phyloP scores from a whole-genome alignment of 192 early-diverging fungal genomes.

The Podila epigama region DNA sequence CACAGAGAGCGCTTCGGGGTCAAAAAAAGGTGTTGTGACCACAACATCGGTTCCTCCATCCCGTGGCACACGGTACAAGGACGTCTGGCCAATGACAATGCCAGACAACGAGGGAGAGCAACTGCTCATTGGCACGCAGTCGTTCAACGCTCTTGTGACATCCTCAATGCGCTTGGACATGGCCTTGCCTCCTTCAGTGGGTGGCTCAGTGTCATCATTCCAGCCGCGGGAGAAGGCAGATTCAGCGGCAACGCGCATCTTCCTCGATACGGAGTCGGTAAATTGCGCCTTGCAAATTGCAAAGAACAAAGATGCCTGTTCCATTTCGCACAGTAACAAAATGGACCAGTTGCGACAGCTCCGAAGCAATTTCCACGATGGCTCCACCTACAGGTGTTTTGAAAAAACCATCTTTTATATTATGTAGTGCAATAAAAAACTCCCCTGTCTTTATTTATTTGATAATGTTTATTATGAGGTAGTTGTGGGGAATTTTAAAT shows the following conservation, averaged over 20 bases:
- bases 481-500: too few species aligned
- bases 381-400: neutral
- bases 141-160: conserved; percentile 42
- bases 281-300: neutral
- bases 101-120: conserved; percentile 7
- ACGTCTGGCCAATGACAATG: conserved; percentile 36
- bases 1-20: conserved; percentile 23
- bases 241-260: neutral
- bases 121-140: conserved; percentile 25
- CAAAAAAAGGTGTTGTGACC: conserved; percentile 8
- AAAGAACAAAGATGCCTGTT: neutral
- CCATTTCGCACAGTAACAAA: neutral
- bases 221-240: neutral
- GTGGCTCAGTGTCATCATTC: neutral
- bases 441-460: too few species aligned
- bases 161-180: conserved; percentile 22
- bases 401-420: too few species aligned
- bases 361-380: neutral
- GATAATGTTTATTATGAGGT: too few species aligned
- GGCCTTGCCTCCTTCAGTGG: neutral
- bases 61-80: conserved; percentile 3
- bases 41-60: conserved; percentile 30
- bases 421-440: too few species aligned
- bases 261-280: neutral
- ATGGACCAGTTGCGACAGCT: neutral